Conservation (phyloP, 2,329 filamentous ascomycete genomes). For the Biscogniauxia marginata region DNA sequence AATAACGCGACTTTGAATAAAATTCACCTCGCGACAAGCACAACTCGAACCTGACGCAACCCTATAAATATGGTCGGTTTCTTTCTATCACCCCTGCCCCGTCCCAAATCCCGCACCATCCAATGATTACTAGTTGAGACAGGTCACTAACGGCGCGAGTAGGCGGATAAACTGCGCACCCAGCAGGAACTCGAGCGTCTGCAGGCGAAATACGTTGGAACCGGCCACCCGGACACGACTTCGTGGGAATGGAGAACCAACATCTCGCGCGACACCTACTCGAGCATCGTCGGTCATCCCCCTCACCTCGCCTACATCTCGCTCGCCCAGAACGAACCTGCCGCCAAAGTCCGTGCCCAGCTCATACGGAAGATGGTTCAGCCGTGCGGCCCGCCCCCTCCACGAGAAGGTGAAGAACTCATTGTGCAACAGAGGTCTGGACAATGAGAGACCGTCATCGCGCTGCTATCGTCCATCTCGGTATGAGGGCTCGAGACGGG, state of each 20-base stretch:
- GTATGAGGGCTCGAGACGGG: no score
- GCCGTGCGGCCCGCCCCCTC: slow-evolving; percentile 57
- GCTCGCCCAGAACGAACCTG: slow-evolving; percentile 81
- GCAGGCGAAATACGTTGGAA: slow-evolving; percentile 93
- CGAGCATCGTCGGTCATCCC: slow-evolving; percentile 86
- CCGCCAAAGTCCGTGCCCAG: slow-evolving; percentile 74
- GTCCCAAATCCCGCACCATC: not conserved
- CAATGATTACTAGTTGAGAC: no score
- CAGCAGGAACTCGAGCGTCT: slow-evolving; percentile 97
- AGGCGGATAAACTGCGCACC: slow-evolving; percentile 97
- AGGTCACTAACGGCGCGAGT: slow-evolving; percentile 6
- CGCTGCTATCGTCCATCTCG: not conserved
- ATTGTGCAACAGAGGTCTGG: slow-evolving; percentile 6
- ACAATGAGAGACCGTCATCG: slow-evolving; percentile 5
- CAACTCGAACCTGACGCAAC: not conserved
- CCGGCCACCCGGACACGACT: slow-evolving; percentile 93
- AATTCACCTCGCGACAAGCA: slow-evolving; percentile 2
- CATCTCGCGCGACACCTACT: slow-evolving; percentile 89
- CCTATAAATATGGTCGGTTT: not conserved
- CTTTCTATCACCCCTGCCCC: not conserved
- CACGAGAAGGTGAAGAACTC: slow-evolving; percentile 48
- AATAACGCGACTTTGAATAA: not conserved
- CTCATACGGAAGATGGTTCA: slow-evolving; percentile 80
- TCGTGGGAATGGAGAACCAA: slow-evolving; percentile 98
- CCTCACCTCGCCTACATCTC: slow-evolving; percentile 85